Evolutionary conservation across 352 stramenopile genomes (phyloP), one percentile per base, ranked within the genome.

Genomic region (Phytophthora constricta): DNA sequence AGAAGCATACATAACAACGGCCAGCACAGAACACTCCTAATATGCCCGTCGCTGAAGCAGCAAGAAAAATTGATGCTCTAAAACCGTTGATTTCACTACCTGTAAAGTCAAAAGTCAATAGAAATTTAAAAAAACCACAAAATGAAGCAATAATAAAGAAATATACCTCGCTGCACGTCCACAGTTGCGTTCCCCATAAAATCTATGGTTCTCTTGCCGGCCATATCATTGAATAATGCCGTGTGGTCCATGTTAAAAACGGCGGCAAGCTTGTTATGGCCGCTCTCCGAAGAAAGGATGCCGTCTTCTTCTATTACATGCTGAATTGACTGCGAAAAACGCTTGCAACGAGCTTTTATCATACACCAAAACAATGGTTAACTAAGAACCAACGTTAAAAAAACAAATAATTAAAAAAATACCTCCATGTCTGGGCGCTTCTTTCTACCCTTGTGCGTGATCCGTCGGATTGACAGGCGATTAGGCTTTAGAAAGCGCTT

Each of bases 231-330:
- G 27, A 57, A 53, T 0, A 58, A 37, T 2, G 52, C 43, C 3
- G 51, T 62, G 56, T 54, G 50, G 10, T 62, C 52, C 60, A 68
- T 68, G 28, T 62, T 68, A 10, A 53, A 62, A 17, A 53, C 37
- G 16, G 45, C 9, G 11, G 11, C 50, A 19, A 53, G 26, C 34
- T 58, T 62, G 8, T 7, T 11, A 17, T 33, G 19, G 7, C 31
- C 45, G 13, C 13, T 3, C 14, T 57, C 41, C 5, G 25, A 2
- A 5, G 43, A 34, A 4, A 68, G 9, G 5, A 58, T 58, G 1
- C 34, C 43, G 31, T 53, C 25, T 33, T 68, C 45, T 33, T 68
- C 61, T 5, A 66, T 55, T 11, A 19, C 51, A 34, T 41, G 20
- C 20, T 62, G 31, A 45, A 62, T 62, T 41, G 43, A 68, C 28